Evolutionary conservation across 768 basidiomycete species (phyloP).

Genomic region (Tulasnella sp.): DNA sequence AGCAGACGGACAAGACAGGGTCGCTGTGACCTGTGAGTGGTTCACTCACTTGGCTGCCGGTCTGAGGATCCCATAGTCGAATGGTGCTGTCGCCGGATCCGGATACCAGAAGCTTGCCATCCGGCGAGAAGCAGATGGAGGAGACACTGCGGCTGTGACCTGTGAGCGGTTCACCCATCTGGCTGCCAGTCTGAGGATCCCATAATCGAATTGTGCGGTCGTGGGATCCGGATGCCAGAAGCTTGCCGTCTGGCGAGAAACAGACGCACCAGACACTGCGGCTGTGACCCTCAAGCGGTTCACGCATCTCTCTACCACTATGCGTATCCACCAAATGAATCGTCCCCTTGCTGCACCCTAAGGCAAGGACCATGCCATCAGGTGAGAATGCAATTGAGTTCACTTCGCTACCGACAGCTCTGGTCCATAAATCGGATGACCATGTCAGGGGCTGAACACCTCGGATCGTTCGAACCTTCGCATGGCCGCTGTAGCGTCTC

Average conservation of each 20-base stretch:
- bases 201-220: background rate
- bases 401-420: background rate
- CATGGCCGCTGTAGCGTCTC: background rate
- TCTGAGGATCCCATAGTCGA: conserved; percentile 37
- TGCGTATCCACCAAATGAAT: background rate
- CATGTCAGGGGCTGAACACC: background rate
- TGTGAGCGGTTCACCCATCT: background rate
- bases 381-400: background rate
- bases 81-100: conserved; percentile 9
- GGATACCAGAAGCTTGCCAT: background rate
- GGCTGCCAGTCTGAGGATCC: background rate
- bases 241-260: background rate
- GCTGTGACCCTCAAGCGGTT: background rate
- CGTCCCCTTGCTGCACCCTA: background rate
- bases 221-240: background rate
- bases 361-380: background rate
- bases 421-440: background rate
- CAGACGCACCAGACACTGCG: background rate
- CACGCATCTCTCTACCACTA: background rate
- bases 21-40: background rate
- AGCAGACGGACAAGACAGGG: background rate
- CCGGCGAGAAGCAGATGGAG: background rate
- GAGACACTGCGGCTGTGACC: background rate
- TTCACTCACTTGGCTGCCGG: conserved; percentile 22
- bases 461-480: background rate